Evolutionary conservation across 169 alveolate species (phyloP), one percentile per base, ranked within the genome.

Genomic region (Plasmodium blacklocki): DNA sequence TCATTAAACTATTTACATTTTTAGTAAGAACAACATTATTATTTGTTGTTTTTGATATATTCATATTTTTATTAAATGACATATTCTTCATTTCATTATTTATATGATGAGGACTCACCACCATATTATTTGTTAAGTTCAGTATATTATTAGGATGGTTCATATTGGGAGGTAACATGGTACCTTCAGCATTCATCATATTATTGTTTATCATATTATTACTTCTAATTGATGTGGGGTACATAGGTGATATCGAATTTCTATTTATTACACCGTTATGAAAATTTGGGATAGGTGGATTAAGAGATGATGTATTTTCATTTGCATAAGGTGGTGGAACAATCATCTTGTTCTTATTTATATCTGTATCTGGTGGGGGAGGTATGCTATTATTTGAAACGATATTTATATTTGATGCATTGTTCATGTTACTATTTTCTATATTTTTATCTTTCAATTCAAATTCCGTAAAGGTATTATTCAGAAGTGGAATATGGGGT

Each of bases 321-420:
- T 5, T 23, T 5, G 71, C 68, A 73, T 6, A 54, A 18, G 76
- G 26, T 14, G 68, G 58, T 0, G 68, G 58, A 14, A 54, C 15
- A 5, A 19, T 49, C 14, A 47, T 19, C 21, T 43, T 83, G 29
- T 73, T 73, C 47, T 63, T 71, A 14, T 49, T 83, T 12, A 68
- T 12, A 14, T 83, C 91, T 72, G 11, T 45, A 11, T 83, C 91
- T 2, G 85, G 85, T 4, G 85, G 86, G 11, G 85, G 85, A 0
- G 91, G 91, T 12, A 70, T 83, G 14, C 19, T 73, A 45, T 75
- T 75, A 39, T 39, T 39, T 39, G 47, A 4, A 63, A 66, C 29
- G 19, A 64, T 14, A 14, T 58, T 70, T 6, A 26, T 19, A 26
- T 78, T 78, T 32, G 47, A 1, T 15, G 6, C 18, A n/a, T 66